Percentiles rank a stretch among this genome's conserved stretches.
Conservation (phyloP, 352 stramenopile species). For the Phytophthora cactorum region DNA sequence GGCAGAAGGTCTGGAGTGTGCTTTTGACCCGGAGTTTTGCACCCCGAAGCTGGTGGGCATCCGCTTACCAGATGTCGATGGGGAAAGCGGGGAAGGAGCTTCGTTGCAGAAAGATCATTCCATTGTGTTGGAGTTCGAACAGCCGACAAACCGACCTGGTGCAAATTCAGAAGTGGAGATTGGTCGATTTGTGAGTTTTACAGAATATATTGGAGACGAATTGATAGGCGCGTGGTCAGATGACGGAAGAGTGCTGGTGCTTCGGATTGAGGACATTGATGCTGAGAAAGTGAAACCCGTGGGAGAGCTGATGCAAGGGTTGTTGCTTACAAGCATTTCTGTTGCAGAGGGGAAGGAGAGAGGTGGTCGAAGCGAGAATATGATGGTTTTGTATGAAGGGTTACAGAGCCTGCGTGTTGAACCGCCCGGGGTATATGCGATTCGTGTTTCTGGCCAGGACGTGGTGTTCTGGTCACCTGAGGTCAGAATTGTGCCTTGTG, state of each 20-base stretch:
- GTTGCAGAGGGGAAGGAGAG: constrained; percentile 2
- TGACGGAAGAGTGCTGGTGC: constrained; percentile 46
- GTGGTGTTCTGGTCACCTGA: constrained; percentile 26
- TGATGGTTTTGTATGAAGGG: constrained; percentile 17
- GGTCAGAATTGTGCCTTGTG: constrained; percentile 23
- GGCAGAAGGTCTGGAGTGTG: constrained; percentile 42
- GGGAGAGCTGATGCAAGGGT: constrained; percentile 49
- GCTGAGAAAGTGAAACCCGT: constrained; percentile 41
- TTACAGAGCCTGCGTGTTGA: constrained; percentile 47
- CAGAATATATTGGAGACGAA: constrained; percentile 63
- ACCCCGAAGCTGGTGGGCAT: constrained; percentile 58
- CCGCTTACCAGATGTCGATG: constrained; percentile 47
- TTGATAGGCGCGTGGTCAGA: constrained; percentile 44
- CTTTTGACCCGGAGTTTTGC: constrained; percentile 63
- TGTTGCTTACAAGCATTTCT: constrained; percentile 35
- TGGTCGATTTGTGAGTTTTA: constrained; percentile 54
- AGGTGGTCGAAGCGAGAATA: background rate
- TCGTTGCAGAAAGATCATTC: constrained; percentile 48
- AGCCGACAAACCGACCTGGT: constrained; percentile 56
- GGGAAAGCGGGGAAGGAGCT: background rate
- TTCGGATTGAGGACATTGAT: constrained; percentile 52
- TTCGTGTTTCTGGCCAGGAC: constrained; percentile 27
- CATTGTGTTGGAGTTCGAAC: constrained; percentile 61
- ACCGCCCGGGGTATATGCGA: constrained; percentile 34
- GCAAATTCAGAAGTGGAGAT: constrained; percentile 41